A percentile compares a stretch with the other conserved stretches of the same genome.
Evolutionary conservation across 768 basidiomycete species (phyloP).

Genomic region (Hydnum rufescens): DNA sequence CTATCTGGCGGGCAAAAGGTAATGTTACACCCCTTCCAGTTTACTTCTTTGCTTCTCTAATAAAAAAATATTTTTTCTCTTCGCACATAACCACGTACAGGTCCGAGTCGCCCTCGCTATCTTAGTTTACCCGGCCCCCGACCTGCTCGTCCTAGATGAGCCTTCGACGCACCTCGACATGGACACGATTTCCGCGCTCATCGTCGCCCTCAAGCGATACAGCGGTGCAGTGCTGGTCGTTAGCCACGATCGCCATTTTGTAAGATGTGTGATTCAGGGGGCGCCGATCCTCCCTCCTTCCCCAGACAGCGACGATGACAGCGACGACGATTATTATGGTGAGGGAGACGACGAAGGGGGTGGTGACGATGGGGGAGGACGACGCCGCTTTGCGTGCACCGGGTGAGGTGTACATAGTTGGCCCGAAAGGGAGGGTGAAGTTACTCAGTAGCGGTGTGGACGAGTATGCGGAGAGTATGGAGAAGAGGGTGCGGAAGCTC

Average conservation of each 20-base stretch:
- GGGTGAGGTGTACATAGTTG: slow-evolving; percentile 5
- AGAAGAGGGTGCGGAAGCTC: slow-evolving; percentile 2
- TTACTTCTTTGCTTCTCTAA: background rate
- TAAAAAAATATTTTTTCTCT: too few relatives aligned
- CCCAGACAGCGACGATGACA: background rate
- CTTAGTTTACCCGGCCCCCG: slow-evolving; percentile 33
- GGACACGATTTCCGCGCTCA: slow-evolving; percentile 36
- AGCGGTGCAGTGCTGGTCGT: slow-evolving; percentile 40
- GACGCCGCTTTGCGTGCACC: background rate
- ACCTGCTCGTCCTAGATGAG: slow-evolving; percentile 33
- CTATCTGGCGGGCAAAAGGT: slow-evolving; percentile 41
- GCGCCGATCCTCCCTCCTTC: slow-evolving; percentile 6
- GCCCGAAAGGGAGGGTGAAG: slow-evolving; percentile 5
- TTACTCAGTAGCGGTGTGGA: slow-evolving; percentile 4
- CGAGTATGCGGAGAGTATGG: slow-evolving; percentile 6
- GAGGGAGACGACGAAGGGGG: slow-evolving; percentile 3
- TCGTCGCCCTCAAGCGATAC: slow-evolving; percentile 30
- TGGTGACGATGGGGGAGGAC: background rate
- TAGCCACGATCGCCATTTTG: slow-evolving; percentile 35
- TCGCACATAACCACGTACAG: slow-evolving; percentile 14
- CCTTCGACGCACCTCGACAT: slow-evolving; percentile 52
- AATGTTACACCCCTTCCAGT: background rate
- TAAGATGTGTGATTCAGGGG: slow-evolving; percentile 5
- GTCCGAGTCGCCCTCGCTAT: slow-evolving; percentile 40
- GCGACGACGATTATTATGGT: slow-evolving; percentile 4